These are phyloP conservation scores for Tetradesmus obliquus DNA, from an alignment of 139 green algal genomes.

Conservation along the genomic window DNA sequence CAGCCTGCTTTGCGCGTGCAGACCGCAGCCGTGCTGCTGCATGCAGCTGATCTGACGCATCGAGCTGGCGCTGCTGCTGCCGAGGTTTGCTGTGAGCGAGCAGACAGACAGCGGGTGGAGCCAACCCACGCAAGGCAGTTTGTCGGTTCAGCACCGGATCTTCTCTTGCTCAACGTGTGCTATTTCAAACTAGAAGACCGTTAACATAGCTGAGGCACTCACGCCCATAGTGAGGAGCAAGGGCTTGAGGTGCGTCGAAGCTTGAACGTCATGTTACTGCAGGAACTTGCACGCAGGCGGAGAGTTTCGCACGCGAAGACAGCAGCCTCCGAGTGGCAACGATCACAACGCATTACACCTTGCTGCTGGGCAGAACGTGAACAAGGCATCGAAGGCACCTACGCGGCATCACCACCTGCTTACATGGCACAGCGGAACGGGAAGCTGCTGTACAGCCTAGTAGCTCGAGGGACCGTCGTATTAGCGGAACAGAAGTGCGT, in stretches of 20 bases:
- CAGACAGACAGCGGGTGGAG: not conserved
- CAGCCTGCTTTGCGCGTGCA: not conserved
- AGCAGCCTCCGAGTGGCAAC: not conserved
- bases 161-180: not conserved
- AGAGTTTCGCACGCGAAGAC: not conserved
- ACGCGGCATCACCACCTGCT: not conserved
- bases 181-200: too few relatives aligned
- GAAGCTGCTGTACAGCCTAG: conserved; percentile 78
- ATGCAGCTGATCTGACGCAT: not conserved
- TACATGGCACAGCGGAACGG: conserved; percentile 11
- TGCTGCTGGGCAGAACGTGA: not conserved
- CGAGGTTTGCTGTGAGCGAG: not conserved
- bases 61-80: not conserved
- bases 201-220: too few relatives aligned
- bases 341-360: not conserved
- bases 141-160: not conserved
- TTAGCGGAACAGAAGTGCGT: conserved; percentile 76
- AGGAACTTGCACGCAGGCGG: not conserved
- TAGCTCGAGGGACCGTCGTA: conserved; percentile 78
- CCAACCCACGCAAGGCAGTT: not conserved
- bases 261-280: not conserved
- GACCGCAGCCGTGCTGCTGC: not conserved
- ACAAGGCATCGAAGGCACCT: not conserved
- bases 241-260: not conserved
- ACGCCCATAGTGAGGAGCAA: not conserved